Evolutionary conservation across 257 asterid genomes (phyloP), one percentile per base, ranked within the genome.

Genomic region (Fraxinus pennsylvanica): DNA sequence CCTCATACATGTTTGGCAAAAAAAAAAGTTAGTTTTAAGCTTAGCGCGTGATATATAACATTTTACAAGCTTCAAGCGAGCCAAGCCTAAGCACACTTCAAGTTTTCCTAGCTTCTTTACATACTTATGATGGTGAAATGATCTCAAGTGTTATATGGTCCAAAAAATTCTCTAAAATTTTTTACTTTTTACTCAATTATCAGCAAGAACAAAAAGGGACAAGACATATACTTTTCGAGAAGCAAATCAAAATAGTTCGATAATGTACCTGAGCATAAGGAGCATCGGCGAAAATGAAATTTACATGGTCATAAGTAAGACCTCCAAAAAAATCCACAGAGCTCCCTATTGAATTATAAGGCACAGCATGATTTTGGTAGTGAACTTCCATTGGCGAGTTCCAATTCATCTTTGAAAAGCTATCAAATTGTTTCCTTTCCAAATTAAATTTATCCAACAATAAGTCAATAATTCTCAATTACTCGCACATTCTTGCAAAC

Each of bases 261-360:
- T n/a, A 68, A 36, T 70, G 73, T 82, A 93, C 98, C 98, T 91
- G 96, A 68, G 87, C 77, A 74, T 89, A 91, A 71, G 89, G 84
- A 41, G 90, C 77, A 72, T 90, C 96, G 1, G 96, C 88, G 67
- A 90, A 92, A 79, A 94, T 92, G 86, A 88, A 94, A 86, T 91
- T 91, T 32, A 91, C 90, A 78, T 94, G 96, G 83, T 94, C 97
- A 84, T 89, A 92, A 36, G 96, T 90, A 76, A 92, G 87, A 73
- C 97, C 97, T 76, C 97, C 98, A 73, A 94, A 94, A 80, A 94
- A 94, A 87, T 92, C 98, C 79, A 91, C 92, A 81, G 89, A 92
- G 83, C 97, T 91, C 77, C 97, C 98, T 45, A 88, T 83, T 45
- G 97, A 94, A 78, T 88, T 92, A 74, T 94, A 94, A 25, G 98